Base-by-base conservation (phyloP, 2,329 filamentous ascomycete species). In the Aspergillus ochraceoroseus region DNA sequence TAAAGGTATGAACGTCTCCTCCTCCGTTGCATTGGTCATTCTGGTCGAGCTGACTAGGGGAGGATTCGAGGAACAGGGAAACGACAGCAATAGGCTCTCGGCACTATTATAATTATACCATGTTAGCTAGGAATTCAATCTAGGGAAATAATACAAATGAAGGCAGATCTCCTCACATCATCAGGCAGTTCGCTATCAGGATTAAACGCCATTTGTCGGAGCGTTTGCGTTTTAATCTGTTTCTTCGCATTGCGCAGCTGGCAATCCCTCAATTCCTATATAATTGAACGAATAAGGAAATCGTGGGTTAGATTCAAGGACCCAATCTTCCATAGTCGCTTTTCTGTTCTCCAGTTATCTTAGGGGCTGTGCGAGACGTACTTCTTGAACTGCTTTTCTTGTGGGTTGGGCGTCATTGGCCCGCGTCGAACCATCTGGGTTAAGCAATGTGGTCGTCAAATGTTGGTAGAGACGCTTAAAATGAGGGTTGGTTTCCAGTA, bases 391-490 rank as follows among this genome's bases (percentile, higher is more conserved):
- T 19, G 50, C 54, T 48, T 46, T 54, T 15, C 62, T 55, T 20
- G 49, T 53, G 11, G 61, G 56, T 41, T 57, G 58, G 23, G 51
- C 48, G 40, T 58, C 52, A 25, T 58, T 48, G 13, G 54, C 55
- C 23, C 54, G 58, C 4, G 63, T 67, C 12, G 66, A 69, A 30
- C 59, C 66, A 61, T 71, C 66, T 1, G 58, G 48, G 31, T 64
- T 63, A 18, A 71, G 52, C 2, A 69, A 29, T 6, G 56, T 52
- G 1, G 50, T 58, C 2, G 64, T 68, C 2, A 71, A 32, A 26
- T 65, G 56, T 29, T 65, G 58, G 46, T 70, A 65, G 6, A 70
- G 49, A 29, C 55, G 58, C 44, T 68, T 65, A 35, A 71, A 71
- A 34, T 64, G 58, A 5, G 66, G 64, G 37, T 70, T 70, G 5